Base-by-base conservation (phyloP, 2,329 filamentous ascomycete genomes). In the Neofusicoccum kwambonambiense region DNA sequence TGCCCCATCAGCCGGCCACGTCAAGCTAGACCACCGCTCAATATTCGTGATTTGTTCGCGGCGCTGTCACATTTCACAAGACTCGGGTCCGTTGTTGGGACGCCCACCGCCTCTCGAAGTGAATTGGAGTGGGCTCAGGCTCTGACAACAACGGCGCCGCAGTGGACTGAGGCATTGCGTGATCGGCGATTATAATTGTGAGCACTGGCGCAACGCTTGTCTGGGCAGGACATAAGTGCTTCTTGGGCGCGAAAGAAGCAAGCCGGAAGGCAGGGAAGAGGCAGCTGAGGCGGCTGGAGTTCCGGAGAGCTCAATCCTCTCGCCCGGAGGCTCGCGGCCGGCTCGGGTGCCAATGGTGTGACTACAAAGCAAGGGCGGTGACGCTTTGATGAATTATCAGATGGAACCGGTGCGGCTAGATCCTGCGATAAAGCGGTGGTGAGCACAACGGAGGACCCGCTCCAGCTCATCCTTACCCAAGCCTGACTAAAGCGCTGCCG, bases 381-480 rank as follows among this genome's bases (percentile, higher is more conserved):
- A 54, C 61, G 47, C 37, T 37, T 31, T 34, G 61, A 64, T 47
- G 37, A 54, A n/a, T 37, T 64, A 64, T 56, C 50, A 45, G 50
- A 56, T 64, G 39, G 34, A 35, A 45, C 27, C 3, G 54, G 27
- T 9, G 39, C 61, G 61, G 61, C 61, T 63, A 63, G 61, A 63
- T 63, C 61, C 61, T 34, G 61, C 49, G 61, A 63, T 63, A 63
- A 63, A 22, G 39, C 35, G n/a, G 19, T 35, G 54, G 27, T 45
- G 54, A 47, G 41, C 8, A 6, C 54, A 35, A 19, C 56, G 56
- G 52, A 54, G 52, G 37, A 34, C 31, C 37, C 22, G 13, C 22
- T 42, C 15, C 41, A 60, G 56, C 42, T 35, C 42, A 60, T 60
- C 56, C 17, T 45, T 58, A 45, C 54, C 54, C 22, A 57, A 44